A percentile compares a stretch with the other conserved stretches of the same genome.
These are phyloP conservation scores for Phytophthora palmivora DNA, from an alignment of 352 stramenopile genomes.

Conservation along the genomic window DNA sequence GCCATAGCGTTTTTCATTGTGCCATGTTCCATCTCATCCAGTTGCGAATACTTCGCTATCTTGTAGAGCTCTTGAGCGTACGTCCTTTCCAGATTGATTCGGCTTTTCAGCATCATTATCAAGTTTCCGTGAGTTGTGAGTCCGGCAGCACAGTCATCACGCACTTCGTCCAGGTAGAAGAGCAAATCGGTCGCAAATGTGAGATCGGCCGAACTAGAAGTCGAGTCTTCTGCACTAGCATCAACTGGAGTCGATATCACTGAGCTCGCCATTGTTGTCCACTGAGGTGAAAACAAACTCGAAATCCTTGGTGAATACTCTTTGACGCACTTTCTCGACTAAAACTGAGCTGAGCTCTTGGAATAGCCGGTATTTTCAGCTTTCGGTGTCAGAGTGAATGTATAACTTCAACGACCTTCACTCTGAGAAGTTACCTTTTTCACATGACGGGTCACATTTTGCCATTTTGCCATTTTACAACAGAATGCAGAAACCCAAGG, in stretches of 20 bases:
- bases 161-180: slow-evolving; percentile 80
- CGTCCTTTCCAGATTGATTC: slow-evolving; percentile 72
- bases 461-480: not conserved
- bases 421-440: slow-evolving; percentile 32
- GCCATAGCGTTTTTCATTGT: slow-evolving; percentile 66
- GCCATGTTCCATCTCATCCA: slow-evolving; percentile 64
- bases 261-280: slow-evolving; percentile 3
- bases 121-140: slow-evolving; percentile 66
- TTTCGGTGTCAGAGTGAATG: slow-evolving; percentile 21
- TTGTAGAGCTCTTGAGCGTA: slow-evolving; percentile 75
- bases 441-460: slow-evolving; percentile 21
- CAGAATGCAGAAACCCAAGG: slow-evolving; percentile 23
- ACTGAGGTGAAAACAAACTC: not conserved
- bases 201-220: slow-evolving; percentile 27
- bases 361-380: slow-evolving; percentile 15
- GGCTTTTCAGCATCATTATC: slow-evolving; percentile 71
- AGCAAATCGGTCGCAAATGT: slow-evolving; percentile 82
- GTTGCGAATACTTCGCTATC: slow-evolving; percentile 63
- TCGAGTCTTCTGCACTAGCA: not conserved
- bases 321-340: slow-evolving; percentile 16
- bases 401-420: slow-evolving; percentile 35
- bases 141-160: slow-evolving; percentile 45
- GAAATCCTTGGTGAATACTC: slow-evolving; percentile 4
- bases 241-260: not conserved
- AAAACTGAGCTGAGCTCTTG: slow-evolving; percentile 20